A percentile compares a stretch with the other conserved stretches of the same genome.
Evolutionary conservation across 2,329 filamentous ascomycete species (phyloP).

Genomic region (Penicillium occitanis): DNA sequence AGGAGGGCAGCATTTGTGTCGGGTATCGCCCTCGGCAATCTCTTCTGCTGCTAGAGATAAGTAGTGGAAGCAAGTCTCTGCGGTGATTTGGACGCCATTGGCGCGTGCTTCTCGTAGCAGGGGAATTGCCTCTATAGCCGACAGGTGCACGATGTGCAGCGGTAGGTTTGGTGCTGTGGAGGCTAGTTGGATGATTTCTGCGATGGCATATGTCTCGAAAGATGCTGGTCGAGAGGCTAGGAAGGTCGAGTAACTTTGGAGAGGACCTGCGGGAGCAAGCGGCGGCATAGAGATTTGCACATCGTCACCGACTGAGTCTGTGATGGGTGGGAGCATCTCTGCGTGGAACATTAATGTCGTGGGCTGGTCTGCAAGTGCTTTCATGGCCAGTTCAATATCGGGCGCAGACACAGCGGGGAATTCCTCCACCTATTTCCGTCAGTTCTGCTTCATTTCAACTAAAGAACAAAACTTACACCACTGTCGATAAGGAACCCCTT

Average conservation of each 20-base stretch:
- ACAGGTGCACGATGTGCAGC: constrained; percentile 91
- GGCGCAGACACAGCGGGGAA: constrained; percentile 83
- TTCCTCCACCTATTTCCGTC: constrained; percentile 70
- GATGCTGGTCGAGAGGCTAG: constrained; percentile 82
- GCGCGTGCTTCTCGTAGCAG: constrained; percentile 71
- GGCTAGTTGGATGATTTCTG: constrained; percentile 79
- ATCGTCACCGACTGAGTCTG: constrained; percentile 74
- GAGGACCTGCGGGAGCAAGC: constrained; percentile 66
- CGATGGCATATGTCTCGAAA: constrained; percentile 88
- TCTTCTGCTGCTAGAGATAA: constrained; percentile 79
- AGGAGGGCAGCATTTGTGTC: constrained; percentile 93
- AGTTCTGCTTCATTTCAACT: neutral
- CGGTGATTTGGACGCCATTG: constrained; percentile 78
- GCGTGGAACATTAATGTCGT: constrained; percentile 99
- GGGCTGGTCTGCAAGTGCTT: constrained; percentile 71
- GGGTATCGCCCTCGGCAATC: constrained; percentile 79
- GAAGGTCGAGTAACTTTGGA: constrained; percentile 84
- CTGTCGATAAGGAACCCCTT: constrained; percentile 98
- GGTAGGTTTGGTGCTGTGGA: constrained; percentile 76
- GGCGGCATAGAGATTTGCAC: constrained; percentile 70
- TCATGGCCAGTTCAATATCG: constrained; percentile 79
- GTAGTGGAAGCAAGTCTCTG: constrained; percentile 96
- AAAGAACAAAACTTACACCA: constrained; percentile 62
- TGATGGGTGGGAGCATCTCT: constrained; percentile 91
- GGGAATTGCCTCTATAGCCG: constrained; percentile 83